Conservation (phyloP, 768 basidiomycete genomes). For the Tricholoma furcatifolium region DNA sequence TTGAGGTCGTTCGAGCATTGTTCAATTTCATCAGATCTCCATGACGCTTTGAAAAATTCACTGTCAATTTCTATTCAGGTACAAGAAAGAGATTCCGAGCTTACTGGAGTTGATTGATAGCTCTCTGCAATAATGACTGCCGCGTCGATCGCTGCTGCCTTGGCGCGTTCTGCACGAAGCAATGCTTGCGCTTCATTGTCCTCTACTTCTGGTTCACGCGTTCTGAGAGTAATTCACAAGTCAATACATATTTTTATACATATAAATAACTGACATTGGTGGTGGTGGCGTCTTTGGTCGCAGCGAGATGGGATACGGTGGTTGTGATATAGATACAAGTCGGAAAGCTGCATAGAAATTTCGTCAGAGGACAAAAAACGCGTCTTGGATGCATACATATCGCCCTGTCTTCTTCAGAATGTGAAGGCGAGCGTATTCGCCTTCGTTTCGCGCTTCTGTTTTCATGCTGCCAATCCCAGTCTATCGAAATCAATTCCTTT, state of each 20-base stretch:
- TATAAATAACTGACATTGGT: constrained; percentile 30
- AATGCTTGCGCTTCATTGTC: constrained; percentile 44
- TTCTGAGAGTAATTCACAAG: constrained; percentile 27
- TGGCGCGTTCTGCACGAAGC: constrained; percentile 37
- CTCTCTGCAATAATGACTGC: constrained; percentile 27
- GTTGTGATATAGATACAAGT: constrained; percentile 40
- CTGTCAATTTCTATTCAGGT: not conserved
- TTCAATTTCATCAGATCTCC: constrained; percentile 1
- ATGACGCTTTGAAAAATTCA: not conserved
- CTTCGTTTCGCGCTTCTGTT: constrained; percentile 10
- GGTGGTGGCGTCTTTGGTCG: constrained; percentile 40
- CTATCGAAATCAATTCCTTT: constrained; percentile 17
- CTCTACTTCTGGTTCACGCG: constrained; percentile 48
- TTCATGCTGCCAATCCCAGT: constrained; percentile 7
- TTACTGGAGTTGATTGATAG: constrained; percentile 16
- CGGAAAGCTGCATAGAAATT: constrained; percentile 40
- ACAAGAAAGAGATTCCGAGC: not conserved
- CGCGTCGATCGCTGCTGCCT: constrained; percentile 39
- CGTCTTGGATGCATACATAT: constrained; percentile 4
- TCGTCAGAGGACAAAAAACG: not conserved
- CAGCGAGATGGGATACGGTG: constrained; percentile 41
- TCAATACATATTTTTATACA: not conserved
- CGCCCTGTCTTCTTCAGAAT: not conserved
- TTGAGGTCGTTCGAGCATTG: not conserved
- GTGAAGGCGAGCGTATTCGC: not conserved